Evolutionary conservation across 208 protist genomes (phyloP), one percentile per base, ranked within the genome.

Genomic region (Wallacemonas sp.): DNA sequence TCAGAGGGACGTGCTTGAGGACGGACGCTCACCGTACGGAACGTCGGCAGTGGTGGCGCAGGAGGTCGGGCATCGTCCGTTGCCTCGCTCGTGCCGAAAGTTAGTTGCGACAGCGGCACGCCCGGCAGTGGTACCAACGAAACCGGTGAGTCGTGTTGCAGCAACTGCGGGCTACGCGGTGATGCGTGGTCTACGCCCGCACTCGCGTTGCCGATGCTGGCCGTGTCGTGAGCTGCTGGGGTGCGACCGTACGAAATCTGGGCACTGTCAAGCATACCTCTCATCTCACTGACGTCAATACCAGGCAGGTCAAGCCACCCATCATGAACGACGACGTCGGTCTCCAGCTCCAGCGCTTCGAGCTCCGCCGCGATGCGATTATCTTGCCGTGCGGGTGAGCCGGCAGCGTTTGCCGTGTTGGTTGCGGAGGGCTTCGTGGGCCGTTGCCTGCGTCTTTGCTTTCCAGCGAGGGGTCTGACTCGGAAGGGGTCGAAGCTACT

Each of bases 401-500:
- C n/a, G 24, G 10, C 29, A 22, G 53, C 61, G 10, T 3, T 8
- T 54, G 32, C 17, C 44, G 36, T 37, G 32, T 46, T 6, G 29
- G 37, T 26, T 27, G 17, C 39, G 29, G 10, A 45, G 17, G 37
- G 55, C 32, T 15, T 22, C 6, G 21, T 9, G 17, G 29, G 13
- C 44, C 44, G 2, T 50, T 26, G 19, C 2, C 30, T 1, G 30
- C 46, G 57, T 4, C 9, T 13, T 8, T 33, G 19, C 57, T 21
- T 19, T 24, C 10, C 27, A 1, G 48, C 34, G 15, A 76, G 63
- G 27, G 70, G 70, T 24, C 33, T 5, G 30, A 76, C 70, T 15
- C 45, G 50, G n/a, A 76, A 52, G 1, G 63, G 70, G 32, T 76
- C 70, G 38, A 76, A 76, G 37, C 41, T 26, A 15, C 21, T 63